Evolutionary conservation across 805 yeast genomes (phyloP).

Genomic region (Debaryomyces maramus): DNA sequence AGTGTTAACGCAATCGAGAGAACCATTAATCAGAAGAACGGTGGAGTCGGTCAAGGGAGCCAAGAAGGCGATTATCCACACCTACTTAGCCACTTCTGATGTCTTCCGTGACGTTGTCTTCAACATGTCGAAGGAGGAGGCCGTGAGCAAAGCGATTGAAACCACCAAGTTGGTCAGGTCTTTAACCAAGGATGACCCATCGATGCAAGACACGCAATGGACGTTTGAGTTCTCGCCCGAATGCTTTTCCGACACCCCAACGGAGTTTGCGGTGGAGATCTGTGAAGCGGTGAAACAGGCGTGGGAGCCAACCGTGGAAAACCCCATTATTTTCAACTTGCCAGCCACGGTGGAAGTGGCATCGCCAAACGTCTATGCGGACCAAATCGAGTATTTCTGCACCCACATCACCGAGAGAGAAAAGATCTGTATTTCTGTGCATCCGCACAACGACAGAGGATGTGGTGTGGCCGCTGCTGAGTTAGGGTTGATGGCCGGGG

Average conservation of each 20-base stretch:
- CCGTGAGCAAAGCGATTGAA: slow-evolving; percentile 66
- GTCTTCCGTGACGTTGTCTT: slow-evolving; percentile 74
- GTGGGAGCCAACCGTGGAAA: slow-evolving; percentile 76
- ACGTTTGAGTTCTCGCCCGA: slow-evolving; percentile 76
- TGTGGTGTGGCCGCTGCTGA: slow-evolving; percentile 85
- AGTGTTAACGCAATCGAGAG: slow-evolving; percentile 76
- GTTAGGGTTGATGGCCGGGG: slow-evolving; percentile 77
- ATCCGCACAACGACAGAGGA: slow-evolving; percentile 79
- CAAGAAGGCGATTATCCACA: slow-evolving; percentile 68
- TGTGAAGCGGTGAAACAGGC: slow-evolving; percentile 79
- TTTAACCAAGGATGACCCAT: slow-evolving; percentile 73
- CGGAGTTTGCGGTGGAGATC: slow-evolving; percentile 70
- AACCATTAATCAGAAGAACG: slow-evolving; percentile 69
- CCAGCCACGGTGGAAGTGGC: slow-evolving; percentile 84
- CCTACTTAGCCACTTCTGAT: slow-evolving; percentile 75
- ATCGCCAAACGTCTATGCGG: slow-evolving; percentile 75
- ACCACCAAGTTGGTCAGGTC: slow-evolving; percentile 66
- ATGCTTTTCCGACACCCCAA: slow-evolving; percentile 72
- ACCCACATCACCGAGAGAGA: slow-evolving; percentile 69
- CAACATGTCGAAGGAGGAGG: slow-evolving; percentile 68
- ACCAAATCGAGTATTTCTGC: slow-evolving; percentile 74
- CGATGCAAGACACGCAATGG: slow-evolving; percentile 64
- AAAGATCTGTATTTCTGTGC: slow-evolving; percentile 67
- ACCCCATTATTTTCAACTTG: slow-evolving; percentile 73
- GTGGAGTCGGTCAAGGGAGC: slow-evolving; percentile 75